These are phyloP conservation scores for Cladophialophora bantiana DNA, from an alignment of 2,329 filamentous ascomycete species.

Conservation along the genomic window DNA sequence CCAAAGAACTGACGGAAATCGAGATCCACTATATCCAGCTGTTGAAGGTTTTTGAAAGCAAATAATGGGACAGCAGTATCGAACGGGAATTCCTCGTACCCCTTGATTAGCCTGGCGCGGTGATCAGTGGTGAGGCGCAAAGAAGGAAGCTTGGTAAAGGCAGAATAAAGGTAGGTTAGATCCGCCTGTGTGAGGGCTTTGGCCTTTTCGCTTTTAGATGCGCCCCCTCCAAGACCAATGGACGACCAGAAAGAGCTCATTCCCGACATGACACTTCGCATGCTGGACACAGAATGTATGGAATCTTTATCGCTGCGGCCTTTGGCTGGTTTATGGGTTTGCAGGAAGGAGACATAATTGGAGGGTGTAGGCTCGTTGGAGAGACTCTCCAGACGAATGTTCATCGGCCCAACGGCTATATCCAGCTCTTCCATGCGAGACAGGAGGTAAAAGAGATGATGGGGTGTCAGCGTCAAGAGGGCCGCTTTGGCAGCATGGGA, in stretches of 20 bases:
- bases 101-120: conserved; percentile 84
- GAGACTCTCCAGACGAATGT: conserved; percentile 91
- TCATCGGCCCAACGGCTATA: conserved; percentile 94
- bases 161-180: conserved; percentile 94
- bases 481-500: conserved; percentile 86
- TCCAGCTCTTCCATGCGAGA: conserved; percentile 93
- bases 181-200: conserved; percentile 85
- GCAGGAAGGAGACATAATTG: conserved; percentile 93
- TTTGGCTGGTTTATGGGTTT: conserved; percentile 73
- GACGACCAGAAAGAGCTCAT: conserved; percentile 94
- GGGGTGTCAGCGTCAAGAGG: conserved; percentile 89
- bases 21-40: conserved; percentile 91
- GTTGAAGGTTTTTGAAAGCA: conserved; percentile 95
- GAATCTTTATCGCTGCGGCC: conserved; percentile 86
- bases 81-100: conserved; percentile 97
- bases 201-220: conserved; percentile 85
- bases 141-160: conserved; percentile 97
- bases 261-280: conserved; percentile 95
- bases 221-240: conserved; percentile 79
- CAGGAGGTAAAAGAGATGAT: conserved; percentile 95
- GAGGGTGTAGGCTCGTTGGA: conserved; percentile 84
- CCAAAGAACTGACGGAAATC: conserved; percentile 97
- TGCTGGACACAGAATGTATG: conserved; percentile 93
- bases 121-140: conserved; percentile 90
- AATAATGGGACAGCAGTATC: conserved; percentile 96